These are phyloP conservation scores for Pythium diclinum DNA, from an alignment of 352 stramenopile species.

Conservation along the genomic window DNA sequence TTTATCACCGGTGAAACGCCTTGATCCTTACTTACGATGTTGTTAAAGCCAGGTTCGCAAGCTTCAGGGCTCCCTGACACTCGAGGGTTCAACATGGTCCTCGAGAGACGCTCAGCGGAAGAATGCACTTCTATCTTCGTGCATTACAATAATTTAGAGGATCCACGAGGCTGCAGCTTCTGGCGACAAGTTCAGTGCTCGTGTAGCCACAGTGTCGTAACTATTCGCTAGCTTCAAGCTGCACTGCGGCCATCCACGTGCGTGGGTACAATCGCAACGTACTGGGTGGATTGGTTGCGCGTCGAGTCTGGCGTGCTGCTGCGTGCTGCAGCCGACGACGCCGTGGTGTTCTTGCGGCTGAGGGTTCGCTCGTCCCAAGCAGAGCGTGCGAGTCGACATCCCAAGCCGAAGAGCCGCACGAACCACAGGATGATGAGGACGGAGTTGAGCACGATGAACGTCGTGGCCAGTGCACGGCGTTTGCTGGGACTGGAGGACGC, in stretches of 20 bases:
- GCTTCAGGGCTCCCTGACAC: no score
- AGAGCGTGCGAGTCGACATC: background rate
- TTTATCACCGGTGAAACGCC: no score
- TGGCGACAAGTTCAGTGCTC: no score
- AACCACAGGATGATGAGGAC: conserved; percentile 26
- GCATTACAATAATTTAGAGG: no score
- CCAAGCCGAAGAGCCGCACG: conserved; percentile 12
- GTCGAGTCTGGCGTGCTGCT: conserved; percentile 5
- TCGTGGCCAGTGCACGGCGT: conserved; percentile 4
- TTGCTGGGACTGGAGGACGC: background rate
- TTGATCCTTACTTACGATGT: no score
- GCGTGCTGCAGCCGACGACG: background rate
- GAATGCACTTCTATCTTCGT: no score
- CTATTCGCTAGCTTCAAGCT: no score
- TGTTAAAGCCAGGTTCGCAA: no score
- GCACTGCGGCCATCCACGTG: background rate
- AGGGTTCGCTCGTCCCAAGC: background rate
- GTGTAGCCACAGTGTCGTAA: no score
- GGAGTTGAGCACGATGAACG: conserved; percentile 25
- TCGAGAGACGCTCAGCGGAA: no score
- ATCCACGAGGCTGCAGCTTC: no score
- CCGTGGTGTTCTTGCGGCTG: background rate
- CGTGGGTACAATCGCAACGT: background rate
- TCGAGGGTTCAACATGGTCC: no score
- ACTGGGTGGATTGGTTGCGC: background rate